Evolutionary conservation across 73 alveolate species (phyloP).

Genomic region (Tetrahymena thermophila): DNA sequence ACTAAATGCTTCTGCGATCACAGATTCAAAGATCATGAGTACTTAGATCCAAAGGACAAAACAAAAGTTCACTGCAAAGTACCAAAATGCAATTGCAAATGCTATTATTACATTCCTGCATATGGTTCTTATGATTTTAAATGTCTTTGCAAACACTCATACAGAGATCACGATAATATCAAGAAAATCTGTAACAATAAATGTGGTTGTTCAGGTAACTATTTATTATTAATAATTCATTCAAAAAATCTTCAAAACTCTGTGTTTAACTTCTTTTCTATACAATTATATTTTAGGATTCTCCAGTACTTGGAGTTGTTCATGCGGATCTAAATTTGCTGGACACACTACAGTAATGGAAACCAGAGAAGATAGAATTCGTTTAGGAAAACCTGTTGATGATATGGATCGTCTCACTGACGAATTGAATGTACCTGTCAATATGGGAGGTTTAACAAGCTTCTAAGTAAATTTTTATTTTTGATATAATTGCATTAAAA

Average conservation of each 20-base stretch:
- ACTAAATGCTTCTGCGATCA: conserved; percentile 96
- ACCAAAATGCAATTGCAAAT: conserved; percentile 82
- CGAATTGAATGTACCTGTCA: conserved; percentile 37
- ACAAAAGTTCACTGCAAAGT: conserved; percentile 79
- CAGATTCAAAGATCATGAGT: conserved; percentile 89
- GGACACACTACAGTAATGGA: conserved; percentile 86
- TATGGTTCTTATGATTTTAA: conserved; percentile 93
- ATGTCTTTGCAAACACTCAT: conserved; percentile 95
- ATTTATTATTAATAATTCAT: no score
- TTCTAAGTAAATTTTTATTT: conserved; percentile 3
- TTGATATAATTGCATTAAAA: not conserved
- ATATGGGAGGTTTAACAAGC: conserved; percentile 56
- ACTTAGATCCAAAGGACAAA: conserved; percentile 68
- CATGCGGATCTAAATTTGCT: conserved; percentile 80
- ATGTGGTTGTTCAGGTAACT: conserved; percentile 42
- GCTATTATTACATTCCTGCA: conserved; percentile 83
- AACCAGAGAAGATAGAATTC: conserved; percentile 92
- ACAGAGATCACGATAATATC: conserved; percentile 68
- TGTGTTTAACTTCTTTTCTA: not conserved
- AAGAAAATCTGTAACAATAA: conserved; percentile 56
- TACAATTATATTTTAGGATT: conserved; percentile 56
- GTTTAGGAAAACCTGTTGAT: conserved; percentile 92
- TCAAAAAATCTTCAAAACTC: not conserved
- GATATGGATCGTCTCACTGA: conserved; percentile 41
- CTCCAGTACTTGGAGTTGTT: conserved; percentile 82